Base-by-base conservation (phyloP, 371 early-diverging fungal species). In the Mortierella sp. region DNA sequence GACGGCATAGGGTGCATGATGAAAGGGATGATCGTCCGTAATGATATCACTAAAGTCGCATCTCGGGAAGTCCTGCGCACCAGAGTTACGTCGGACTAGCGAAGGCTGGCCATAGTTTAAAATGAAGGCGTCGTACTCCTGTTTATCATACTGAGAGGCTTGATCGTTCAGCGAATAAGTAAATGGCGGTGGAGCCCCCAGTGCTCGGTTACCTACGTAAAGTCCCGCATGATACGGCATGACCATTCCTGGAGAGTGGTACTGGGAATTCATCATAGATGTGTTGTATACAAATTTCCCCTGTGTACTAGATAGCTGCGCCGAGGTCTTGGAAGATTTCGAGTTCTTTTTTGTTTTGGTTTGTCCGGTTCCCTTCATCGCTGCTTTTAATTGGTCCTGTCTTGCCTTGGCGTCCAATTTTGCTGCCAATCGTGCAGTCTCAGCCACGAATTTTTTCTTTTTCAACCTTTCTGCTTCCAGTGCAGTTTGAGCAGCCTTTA, bases 1-100 rank as follows among this genome's bases (percentile, higher is more conserved):
- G 28, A 76, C 76, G 26, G 64, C 34, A 29, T 70, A 76, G 10
- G 76, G 76, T 7, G 67, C 45, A 2, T 63, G 37, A 7, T 76
- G 71, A 47, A 63, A 76, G 0, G 76, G 76, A 32, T 76, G 74
- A 2, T 63, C 31, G 0, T 51, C 43, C 15, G 54, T 72, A 34
- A 66, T 55, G 28, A 72, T 66, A 2, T 31, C 1, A 26, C 56
- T 56, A 29, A 66, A 23, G 53, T 70, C 54, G 22, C 34, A 45
- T 43, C 23, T 42, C 15, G 19, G 26, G 19, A 6, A 17, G 34
- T 58, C 35, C n/a, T 35, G 34, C 13, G 34, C 12, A 56, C 9
- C 9, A 28, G 31, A 3, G 31, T 19, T 32, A 32, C 1, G 32
- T 31, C 13, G 32, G 13, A 19, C 57, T 56, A 34, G 9, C 26